phyloP scores from a whole-genome alignment of 805 yeast species.

The Jamesozyma piceae region DNA sequence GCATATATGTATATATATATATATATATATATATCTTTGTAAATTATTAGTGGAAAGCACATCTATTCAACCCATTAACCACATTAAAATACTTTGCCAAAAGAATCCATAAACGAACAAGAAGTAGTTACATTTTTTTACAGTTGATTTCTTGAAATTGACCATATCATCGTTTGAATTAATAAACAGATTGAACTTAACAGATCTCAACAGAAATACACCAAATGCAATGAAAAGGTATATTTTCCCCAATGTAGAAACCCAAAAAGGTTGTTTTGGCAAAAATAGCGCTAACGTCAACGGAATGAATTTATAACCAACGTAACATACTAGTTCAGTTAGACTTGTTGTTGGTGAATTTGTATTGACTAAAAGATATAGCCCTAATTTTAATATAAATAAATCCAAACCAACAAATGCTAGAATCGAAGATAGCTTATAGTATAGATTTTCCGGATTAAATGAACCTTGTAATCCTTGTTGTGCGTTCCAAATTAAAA shows the following conservation, averaged over 20 bases:
- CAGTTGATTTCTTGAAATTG: slow-evolving; percentile 44
- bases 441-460: slow-evolving; percentile 87
- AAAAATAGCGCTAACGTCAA: slow-evolving; percentile 47
- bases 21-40: not conserved
- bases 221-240: slow-evolving; percentile 51
- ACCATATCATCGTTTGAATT: slow-evolving; percentile 42
- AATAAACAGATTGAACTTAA: slow-evolving; percentile 37
- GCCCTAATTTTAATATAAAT: slow-evolving; percentile 63
- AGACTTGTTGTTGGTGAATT: slow-evolving; percentile 36
- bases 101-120: slow-evolving; percentile 76
- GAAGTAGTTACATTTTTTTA: slow-evolving; percentile 78
- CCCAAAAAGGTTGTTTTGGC: slow-evolving; percentile 36
- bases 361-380: slow-evolving; percentile 51
- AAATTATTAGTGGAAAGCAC: not conserved
- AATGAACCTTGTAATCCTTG: slow-evolving; percentile 83
- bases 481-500: slow-evolving; percentile 70
- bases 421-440: slow-evolving; percentile 73
- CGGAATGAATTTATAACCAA: slow-evolving; percentile 91
- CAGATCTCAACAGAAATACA: slow-evolving; percentile 52
- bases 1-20: too few relatives aligned
- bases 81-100: slow-evolving; percentile 65
- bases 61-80: slow-evolving; percentile 44
- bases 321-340: slow-evolving; percentile 79
- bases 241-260: slow-evolving; percentile 38
- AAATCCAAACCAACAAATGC: slow-evolving; percentile 77